Conservation (phyloP, 441 rosid species). For the Arabidopsis hybrid region DNA sequence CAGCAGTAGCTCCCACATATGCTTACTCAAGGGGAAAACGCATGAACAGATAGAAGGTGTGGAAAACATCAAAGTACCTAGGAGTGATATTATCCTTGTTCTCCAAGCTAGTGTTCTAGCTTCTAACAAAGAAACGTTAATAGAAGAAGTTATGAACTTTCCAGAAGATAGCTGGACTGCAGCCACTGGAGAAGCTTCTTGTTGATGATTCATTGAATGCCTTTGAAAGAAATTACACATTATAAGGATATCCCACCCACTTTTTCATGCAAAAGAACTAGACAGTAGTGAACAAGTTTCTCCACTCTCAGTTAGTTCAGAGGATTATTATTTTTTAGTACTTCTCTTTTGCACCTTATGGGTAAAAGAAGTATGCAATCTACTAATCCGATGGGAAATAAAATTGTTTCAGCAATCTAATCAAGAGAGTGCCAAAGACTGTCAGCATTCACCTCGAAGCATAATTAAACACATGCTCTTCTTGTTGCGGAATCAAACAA, state of each 20-base stretch:
- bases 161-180: slow-evolving; percentile 78
- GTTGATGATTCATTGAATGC: slow-evolving; percentile 55
- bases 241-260: slow-evolving; percentile 45
- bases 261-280: slow-evolving; percentile 7
- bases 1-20: slow-evolving; percentile 27
- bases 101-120: slow-evolving; percentile 82
- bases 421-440: too few relatives aligned
- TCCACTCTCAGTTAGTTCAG: slow-evolving; percentile 24
- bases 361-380: slow-evolving; percentile 17
- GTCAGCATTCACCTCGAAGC: slow-evolving; percentile 7
- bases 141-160: slow-evolving; percentile 67
- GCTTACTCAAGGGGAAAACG: slow-evolving; percentile 25
- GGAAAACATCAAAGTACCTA: slow-evolving; percentile 61
- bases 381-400: slow-evolving; percentile 10
- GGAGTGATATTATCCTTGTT: slow-evolving; percentile 78
- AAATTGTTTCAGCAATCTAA: neutral
- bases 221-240: slow-evolving; percentile 49
- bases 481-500: slow-evolving; percentile 14
- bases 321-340: slow-evolving; percentile 26
- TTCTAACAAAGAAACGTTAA: slow-evolving; percentile 66
- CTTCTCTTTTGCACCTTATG: slow-evolving; percentile 27
- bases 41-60: slow-evolving; percentile 30
- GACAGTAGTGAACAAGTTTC: slow-evolving; percentile 24
- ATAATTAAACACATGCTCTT: slow-evolving; percentile 30
- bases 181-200: slow-evolving; percentile 62